Conservation (phyloP, 192 early-diverging fungal species). For the Coemansia sp. region DNA sequence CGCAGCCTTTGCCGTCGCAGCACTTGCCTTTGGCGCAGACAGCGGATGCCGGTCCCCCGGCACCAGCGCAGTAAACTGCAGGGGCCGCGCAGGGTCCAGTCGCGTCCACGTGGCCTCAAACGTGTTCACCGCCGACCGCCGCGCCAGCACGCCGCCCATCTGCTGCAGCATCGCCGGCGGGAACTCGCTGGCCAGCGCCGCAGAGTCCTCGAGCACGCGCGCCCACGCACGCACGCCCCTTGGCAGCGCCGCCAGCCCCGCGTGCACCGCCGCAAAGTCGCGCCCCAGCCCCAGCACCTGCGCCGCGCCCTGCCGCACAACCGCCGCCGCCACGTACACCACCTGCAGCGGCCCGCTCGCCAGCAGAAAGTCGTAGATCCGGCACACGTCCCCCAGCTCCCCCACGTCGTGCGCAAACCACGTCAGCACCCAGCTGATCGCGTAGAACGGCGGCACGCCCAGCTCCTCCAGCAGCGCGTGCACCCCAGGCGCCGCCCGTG, state of each 20-base stretch:
- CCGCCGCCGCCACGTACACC: constrained; percentile 60
- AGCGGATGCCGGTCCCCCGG: constrained; percentile 37
- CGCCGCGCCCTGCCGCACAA: constrained; percentile 31
- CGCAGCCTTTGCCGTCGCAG: no score
- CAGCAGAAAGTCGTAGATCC: constrained; percentile 66
- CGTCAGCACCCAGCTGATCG: constrained; percentile 71
- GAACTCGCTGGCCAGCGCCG: constrained; percentile 29
- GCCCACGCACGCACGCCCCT: constrained; percentile 12
- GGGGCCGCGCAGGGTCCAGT: constrained; percentile 40
- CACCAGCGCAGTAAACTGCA: constrained; percentile 21
- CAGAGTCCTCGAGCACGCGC: constrained; percentile 39
- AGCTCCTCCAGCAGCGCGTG: constrained; percentile 32
- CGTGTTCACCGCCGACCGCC: constrained; percentile 34
- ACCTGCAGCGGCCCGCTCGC: constrained; percentile 61
- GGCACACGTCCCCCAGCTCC: constrained; percentile 47
- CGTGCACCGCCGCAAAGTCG: constrained; percentile 45
- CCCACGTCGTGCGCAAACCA: constrained; percentile 72
- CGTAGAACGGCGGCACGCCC: constrained; percentile 64
- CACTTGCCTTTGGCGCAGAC: no score
- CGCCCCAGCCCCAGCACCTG: constrained; percentile 30
- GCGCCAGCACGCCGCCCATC: constrained; percentile 31
- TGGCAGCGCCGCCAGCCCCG: constrained; percentile 33
- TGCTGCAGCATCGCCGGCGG: constrained; percentile 41
- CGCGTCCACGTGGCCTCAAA: constrained; percentile 44
- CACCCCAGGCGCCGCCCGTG: constrained; percentile 22